Percentiles rank a stretch among this genome's conserved stretches.
These are phyloP conservation scores for Ustilago lituana DNA, from an alignment of 1,284 basidiomycete species.

Conservation along the genomic window DNA sequence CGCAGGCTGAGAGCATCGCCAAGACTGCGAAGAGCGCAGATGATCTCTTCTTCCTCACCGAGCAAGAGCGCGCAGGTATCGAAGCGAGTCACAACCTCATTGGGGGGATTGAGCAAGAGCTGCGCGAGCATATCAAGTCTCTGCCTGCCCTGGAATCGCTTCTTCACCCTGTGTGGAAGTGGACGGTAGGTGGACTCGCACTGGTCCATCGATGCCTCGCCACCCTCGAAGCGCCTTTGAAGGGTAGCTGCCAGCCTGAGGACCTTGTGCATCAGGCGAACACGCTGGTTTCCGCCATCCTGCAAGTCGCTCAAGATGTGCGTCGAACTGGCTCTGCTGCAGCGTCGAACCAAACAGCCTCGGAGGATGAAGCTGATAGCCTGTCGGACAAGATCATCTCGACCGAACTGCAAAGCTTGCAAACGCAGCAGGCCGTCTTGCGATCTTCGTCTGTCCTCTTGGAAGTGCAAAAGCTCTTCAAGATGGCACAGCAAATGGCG, in stretches of 20 bases:
- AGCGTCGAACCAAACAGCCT: neutral
- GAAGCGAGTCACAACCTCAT: constrained; percentile 13
- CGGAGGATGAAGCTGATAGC: constrained; percentile 7
- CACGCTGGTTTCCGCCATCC: constrained; percentile 54
- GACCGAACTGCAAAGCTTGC: constrained; percentile 24
- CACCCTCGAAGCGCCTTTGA: constrained; percentile 14
- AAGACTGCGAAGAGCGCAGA: constrained; percentile 1
- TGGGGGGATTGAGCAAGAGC: constrained; percentile 9
- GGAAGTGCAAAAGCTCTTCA: constrained; percentile 27
- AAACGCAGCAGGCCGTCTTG: constrained; percentile 29
- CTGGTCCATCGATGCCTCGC: constrained; percentile 22
- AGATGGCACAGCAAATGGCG: constrained; percentile 17
- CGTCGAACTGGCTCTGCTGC: constrained; percentile 14
- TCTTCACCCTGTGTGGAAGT: constrained; percentile 27
- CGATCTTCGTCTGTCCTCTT: constrained; percentile 37
- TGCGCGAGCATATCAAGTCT: constrained; percentile 6
- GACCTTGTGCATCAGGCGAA: constrained; percentile 28
- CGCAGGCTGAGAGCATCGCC: constrained; percentile 10
- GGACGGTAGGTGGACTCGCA: constrained; percentile 1
- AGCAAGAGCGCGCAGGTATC: constrained; percentile 14
- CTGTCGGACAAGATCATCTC: constrained; percentile 48
- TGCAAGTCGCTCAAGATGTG: constrained; percentile 63
- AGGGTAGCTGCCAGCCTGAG: constrained; percentile 9
- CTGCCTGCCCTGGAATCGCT: constrained; percentile 35
- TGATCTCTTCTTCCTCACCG: constrained; percentile 25